Evolutionary conservation across 306 rosid genomes (phyloP).

Genomic region (Fagus sylvatica): DNA sequence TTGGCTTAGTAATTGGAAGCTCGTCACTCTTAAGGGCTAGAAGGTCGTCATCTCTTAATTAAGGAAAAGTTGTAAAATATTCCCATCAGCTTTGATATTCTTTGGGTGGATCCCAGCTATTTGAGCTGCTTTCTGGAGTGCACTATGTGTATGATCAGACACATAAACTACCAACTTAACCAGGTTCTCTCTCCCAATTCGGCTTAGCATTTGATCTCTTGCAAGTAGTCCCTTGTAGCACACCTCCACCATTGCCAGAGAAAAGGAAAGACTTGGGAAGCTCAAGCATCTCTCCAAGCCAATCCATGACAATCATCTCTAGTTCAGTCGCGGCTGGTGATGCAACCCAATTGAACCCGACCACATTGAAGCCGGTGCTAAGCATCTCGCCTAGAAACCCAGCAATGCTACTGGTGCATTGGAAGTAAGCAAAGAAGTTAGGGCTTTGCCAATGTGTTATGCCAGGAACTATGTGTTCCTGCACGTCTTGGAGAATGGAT

Average conservation of each 20-base stretch:
- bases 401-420: constrained; percentile 25
- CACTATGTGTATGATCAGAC: constrained; percentile 48
- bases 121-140: constrained; percentile 31
- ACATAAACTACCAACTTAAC: constrained; percentile 36
- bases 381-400: constrained; percentile 46
- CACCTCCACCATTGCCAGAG: constrained; percentile 41
- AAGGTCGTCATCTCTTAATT: too few species aligned
- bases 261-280: constrained; percentile 43
- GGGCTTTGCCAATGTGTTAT: constrained; percentile 49
- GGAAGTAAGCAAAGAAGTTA: too few species aligned
- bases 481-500: constrained; percentile 36
- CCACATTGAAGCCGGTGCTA: constrained; percentile 34
- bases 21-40: too few species aligned
- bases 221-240: constrained; percentile 46
- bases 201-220: constrained; percentile 24
- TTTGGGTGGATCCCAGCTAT: constrained; percentile 32
- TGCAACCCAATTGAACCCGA: constrained; percentile 45
- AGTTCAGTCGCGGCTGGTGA: constrained; percentile 54
- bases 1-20: too few species aligned
- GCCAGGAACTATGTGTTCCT: constrained; percentile 35
- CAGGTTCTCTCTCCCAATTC: constrained; percentile 19
- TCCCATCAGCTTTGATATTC: constrained; percentile 17
- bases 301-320: constrained; percentile 45
- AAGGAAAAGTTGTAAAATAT: too few species aligned
- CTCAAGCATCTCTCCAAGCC: constrained; percentile 41